Conservation (phyloP, 495 filamentous ascomycete genomes). For the Penicillium subrubescens region DNA sequence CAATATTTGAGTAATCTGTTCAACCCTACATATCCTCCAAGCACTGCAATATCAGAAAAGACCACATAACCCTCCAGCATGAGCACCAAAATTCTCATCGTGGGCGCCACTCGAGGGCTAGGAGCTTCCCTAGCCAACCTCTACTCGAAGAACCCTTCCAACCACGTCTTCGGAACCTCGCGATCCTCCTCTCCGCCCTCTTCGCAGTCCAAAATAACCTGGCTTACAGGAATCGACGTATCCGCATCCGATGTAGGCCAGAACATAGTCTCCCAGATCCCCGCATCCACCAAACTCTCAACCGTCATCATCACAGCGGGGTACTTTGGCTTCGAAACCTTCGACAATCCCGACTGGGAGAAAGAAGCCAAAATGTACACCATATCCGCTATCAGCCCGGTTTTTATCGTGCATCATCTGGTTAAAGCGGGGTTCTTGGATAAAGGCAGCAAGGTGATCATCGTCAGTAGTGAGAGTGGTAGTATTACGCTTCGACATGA, state of each 20-base stretch:
- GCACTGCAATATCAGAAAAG: background rate
- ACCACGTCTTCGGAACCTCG: conserved; percentile 61
- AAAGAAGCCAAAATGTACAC: conserved; percentile 73
- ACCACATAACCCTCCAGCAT: conserved; percentile 13
- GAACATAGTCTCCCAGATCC: conserved; percentile 47
- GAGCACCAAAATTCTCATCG: conserved; percentile 54
- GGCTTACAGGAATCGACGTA: conserved; percentile 58
- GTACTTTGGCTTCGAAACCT: conserved; percentile 66
- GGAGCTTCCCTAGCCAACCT: conserved; percentile 61
- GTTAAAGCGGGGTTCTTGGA: conserved; percentile 53
- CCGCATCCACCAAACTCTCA: conserved; percentile 48
- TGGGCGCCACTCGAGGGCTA: conserved; percentile 69
- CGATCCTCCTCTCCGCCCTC: conserved; percentile 43
- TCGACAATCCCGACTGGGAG: conserved; percentile 64
- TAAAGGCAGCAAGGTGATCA: conserved; percentile 59
- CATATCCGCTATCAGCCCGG: conserved; percentile 64
- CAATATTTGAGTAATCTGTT: background rate
- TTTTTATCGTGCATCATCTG: conserved; percentile 65
- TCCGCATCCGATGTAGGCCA: conserved; percentile 58
- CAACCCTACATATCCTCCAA: background rate
- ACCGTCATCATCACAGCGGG: conserved; percentile 67
- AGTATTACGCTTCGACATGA: conserved; percentile 68
- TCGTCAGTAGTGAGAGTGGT: conserved; percentile 69
- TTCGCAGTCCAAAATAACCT: conserved; percentile 42
- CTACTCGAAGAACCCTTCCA: conserved; percentile 54